phyloP scores from a whole-genome alignment of 306 rosid genomes.

The Alnus rubra region DNA sequence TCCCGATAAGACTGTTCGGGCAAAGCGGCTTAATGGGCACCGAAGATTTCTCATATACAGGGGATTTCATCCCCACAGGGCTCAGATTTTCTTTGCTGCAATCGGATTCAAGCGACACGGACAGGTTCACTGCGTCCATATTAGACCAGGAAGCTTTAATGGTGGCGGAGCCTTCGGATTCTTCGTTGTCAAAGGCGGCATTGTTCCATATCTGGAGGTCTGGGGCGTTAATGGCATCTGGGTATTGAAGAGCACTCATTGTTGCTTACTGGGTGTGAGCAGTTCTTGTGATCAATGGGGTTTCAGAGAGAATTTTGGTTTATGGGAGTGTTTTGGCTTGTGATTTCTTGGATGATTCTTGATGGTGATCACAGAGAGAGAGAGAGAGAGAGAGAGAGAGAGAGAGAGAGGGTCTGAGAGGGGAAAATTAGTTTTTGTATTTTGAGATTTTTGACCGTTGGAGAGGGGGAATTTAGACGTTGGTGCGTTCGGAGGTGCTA shows the following conservation, averaged over 20 bases:
- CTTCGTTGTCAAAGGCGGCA: constrained; percentile 60
- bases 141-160: constrained; percentile 44
- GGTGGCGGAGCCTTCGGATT: constrained; percentile 19
- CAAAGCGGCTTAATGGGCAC: constrained; percentile 43
- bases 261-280: background rate
- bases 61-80: constrained; percentile 39
- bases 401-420: background rate
- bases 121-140: constrained; percentile 20
- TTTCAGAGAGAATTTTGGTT: background rate
- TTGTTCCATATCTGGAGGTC: constrained; percentile 70
- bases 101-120: constrained; percentile 42
- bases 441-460: constrained; percentile 66
- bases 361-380: background rate
- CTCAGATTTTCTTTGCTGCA: constrained; percentile 65
- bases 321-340: background rate
- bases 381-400: background rate
- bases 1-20: constrained; percentile 20
- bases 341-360: constrained; percentile 17
- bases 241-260: constrained; percentile 48
- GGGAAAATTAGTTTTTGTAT: constrained; percentile 22
- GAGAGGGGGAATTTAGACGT: constrained; percentile 35
- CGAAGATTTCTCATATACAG: constrained; percentile 32
- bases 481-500: constrained; percentile 21
- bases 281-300: constrained; percentile 7
- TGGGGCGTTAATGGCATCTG: constrained; percentile 46